phyloP scores from a whole-genome alignment of 1,284 basidiomycete species.

The Xanthoconium separans region DNA sequence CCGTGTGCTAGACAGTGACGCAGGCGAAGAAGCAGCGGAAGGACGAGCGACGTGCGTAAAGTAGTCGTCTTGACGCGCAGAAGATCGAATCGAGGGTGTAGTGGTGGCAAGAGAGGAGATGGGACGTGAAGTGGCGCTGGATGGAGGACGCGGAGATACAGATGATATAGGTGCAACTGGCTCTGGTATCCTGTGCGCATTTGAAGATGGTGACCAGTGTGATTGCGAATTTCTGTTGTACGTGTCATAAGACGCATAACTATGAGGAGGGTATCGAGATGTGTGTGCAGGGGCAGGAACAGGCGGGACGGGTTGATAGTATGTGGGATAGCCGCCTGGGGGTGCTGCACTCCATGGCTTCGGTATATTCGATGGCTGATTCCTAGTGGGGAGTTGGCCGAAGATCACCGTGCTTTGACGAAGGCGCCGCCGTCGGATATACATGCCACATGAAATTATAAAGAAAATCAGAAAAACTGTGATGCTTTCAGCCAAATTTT shows the following conservation, averaged over 20 bases:
- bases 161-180: slow-evolving; percentile 1
- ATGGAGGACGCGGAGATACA: not conserved
- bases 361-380: not conserved
- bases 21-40: not conserved
- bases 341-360: slow-evolving; percentile 1
- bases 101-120: not conserved
- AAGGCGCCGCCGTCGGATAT: not conserved
- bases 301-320: slow-evolving; percentile 1
- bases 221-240: not conserved
- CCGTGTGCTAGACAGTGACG: not conserved
- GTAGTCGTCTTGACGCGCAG: not conserved
- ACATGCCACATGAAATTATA: not conserved
- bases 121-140: not conserved
- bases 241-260: not conserved
- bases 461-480: not conserved
- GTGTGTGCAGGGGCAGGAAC: not conserved
- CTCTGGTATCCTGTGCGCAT: not conserved
- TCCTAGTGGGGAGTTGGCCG: not conserved
- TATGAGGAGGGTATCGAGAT: slow-evolving; percentile 8
- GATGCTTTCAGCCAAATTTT: slow-evolving; percentile 8
- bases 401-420: not conserved
- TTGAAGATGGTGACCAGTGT: not conserved
- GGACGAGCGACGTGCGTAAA: not conserved
- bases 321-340: not conserved
- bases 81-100: not conserved